phyloP scores from a whole-genome alignment of 495 filamentous ascomycete species.

The Darksidea phi region DNA sequence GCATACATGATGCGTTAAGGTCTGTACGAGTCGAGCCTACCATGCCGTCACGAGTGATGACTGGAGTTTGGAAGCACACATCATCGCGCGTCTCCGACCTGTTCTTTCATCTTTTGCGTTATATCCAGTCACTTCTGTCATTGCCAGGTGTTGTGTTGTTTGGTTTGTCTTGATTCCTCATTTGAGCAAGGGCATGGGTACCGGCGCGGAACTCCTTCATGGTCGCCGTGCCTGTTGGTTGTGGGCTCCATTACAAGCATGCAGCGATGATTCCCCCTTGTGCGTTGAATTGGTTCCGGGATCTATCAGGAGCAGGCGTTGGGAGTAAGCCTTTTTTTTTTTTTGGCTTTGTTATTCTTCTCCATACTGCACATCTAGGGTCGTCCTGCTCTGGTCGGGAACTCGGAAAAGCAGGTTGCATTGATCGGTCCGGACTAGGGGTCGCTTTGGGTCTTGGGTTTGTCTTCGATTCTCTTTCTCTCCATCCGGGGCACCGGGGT shows the following conservation, averaged over 20 bases:
- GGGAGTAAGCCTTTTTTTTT: conserved; percentile 9
- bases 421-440: conserved; percentile 18
- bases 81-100: conserved; percentile 10
- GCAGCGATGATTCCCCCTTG: conserved; percentile 40
- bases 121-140: conserved; percentile 38
- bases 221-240: conserved; percentile 23
- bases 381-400: conserved; percentile 20
- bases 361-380: conserved; percentile 30
- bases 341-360: conserved; percentile 7
- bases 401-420: conserved; percentile 33
- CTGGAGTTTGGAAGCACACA: conserved; percentile 30
- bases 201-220: conserved; percentile 34
- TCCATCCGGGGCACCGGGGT: conserved; percentile 13
- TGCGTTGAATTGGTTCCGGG: conserved; percentile 34
- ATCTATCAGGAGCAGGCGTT: conserved; percentile 19
- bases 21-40: conserved; percentile 6
- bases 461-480: conserved; percentile 19
- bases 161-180: conserved; percentile 28
- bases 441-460: conserved; percentile 1
- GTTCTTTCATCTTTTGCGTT: conserved; percentile 28
- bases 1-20: conserved; percentile 34
- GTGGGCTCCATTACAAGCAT: conserved; percentile 35
- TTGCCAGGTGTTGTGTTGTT: conserved; percentile 34
- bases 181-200: conserved; percentile 34
- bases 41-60: conserved; percentile 30